Conservation (phyloP, 108 stramenopile genomes). For the Aureococcus anophagefferens region DNA sequence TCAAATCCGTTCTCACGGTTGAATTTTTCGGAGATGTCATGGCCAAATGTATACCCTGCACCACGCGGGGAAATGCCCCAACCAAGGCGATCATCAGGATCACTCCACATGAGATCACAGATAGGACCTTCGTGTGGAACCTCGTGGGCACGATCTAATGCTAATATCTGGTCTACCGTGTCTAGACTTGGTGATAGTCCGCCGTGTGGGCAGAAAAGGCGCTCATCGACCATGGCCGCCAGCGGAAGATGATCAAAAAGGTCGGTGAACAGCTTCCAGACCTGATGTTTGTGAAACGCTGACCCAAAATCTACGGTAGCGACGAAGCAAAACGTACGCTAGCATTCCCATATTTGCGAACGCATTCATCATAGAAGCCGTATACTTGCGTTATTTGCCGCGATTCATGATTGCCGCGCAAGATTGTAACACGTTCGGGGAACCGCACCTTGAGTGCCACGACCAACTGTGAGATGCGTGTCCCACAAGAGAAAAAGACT, state of each 20-base stretch:
- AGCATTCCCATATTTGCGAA: conserved; percentile 90
- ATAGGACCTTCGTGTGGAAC: conserved; percentile 96
- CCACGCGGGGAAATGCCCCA: conserved; percentile 94
- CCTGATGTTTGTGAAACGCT: too few relatives aligned
- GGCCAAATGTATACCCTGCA: conserved; percentile 91
- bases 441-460: conserved; percentile 89
- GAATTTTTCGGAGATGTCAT: conserved; percentile 74
- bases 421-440: conserved; percentile 79
- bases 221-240: conserved; percentile 84
- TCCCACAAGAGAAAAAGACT: too few relatives aligned
- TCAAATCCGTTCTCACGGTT: conserved; percentile 73
- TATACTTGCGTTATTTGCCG: conserved; percentile 94
- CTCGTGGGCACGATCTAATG: conserved; percentile 89
- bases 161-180: conserved; percentile 87
- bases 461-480: too few relatives aligned
- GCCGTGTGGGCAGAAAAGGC: conserved; percentile 84
- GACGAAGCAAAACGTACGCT: too few relatives aligned
- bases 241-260: conserved; percentile 92
- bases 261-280: conserved; percentile 96
- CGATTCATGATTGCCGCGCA: conserved; percentile 87
- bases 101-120: conserved; percentile 96
- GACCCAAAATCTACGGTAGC: too few relatives aligned
- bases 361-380: conserved; percentile 98
- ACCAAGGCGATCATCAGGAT: conserved; percentile 88
- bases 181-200: conserved; percentile 88